Percentiles rank a stretch among this genome's conserved stretches.
Evolutionary conservation across 108 stramenopile genomes (phyloP).

Genomic region (Stephanodiscus minutulus): DNA sequence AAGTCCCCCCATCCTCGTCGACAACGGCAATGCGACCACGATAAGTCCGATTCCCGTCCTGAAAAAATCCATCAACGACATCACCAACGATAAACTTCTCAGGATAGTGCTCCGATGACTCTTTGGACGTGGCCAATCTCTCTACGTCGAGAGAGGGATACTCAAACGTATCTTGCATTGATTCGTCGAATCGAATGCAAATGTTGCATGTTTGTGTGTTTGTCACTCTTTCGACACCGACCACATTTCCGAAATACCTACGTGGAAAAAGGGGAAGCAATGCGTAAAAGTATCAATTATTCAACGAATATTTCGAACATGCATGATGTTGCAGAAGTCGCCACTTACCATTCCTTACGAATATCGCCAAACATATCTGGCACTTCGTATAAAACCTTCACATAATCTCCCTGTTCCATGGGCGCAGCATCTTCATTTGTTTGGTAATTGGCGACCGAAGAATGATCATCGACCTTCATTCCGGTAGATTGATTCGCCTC

Average conservation of each 20-base stretch:
- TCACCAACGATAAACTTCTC: conserved; percentile 34
- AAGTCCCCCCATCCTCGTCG: conserved; percentile 27
- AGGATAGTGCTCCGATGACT: conserved; percentile 15
- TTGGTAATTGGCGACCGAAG: background rate
- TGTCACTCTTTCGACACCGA: background rate
- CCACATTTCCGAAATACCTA: conserved; percentile 6
- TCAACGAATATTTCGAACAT: too few relatives aligned
- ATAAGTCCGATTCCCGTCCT: conserved; percentile 20
- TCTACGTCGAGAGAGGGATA: conserved; percentile 2
- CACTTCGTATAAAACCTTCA: background rate
- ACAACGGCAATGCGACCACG: conserved; percentile 42
- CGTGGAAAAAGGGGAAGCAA: background rate
- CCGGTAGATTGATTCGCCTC: background rate
- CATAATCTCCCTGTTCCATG: background rate
- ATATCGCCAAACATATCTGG: conserved; percentile 1
- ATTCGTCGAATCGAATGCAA: background rate
- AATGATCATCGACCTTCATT: too few relatives aligned
- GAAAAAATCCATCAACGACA: conserved; percentile 37
- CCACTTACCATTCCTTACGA: background rate
- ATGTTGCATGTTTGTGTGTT: conserved; percentile 2
- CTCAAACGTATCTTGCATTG: background rate
- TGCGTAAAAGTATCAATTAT: background rate
- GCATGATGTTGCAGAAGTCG: too few relatives aligned
- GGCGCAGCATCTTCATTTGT: background rate
- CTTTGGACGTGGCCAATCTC: background rate